Conservation (phyloP, 352 stramenopile genomes). For the Phytopythium boreale region DNA sequence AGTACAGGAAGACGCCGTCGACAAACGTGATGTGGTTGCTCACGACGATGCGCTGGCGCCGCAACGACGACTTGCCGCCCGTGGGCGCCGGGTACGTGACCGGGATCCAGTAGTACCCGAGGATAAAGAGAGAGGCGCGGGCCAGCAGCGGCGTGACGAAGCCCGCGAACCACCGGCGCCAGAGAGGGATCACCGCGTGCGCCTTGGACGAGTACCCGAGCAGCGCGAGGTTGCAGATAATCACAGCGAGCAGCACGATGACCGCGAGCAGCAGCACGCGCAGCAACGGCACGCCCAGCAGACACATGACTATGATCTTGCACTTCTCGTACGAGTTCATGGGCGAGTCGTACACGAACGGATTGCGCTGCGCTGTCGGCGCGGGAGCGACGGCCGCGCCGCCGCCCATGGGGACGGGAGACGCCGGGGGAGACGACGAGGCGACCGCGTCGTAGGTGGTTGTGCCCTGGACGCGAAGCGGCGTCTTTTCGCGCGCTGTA, state of each 20-base stretch:
- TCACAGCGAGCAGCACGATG: slow-evolving; percentile 25
- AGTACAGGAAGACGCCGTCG: slow-evolving; percentile 60
- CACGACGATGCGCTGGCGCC: slow-evolving; percentile 42
- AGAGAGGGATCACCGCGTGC: slow-evolving; percentile 28
- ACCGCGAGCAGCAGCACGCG: slow-evolving; percentile 42
- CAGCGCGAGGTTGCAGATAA: slow-evolving; percentile 47
- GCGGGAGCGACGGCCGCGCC: neutral
- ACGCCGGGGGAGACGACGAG: neutral
- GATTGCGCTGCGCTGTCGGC: slow-evolving; percentile 27
- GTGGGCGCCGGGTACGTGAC: slow-evolving; percentile 28
- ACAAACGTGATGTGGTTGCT: slow-evolving; percentile 75
- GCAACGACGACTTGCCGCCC: neutral
- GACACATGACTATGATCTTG: slow-evolving; percentile 57
- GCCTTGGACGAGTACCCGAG: slow-evolving; percentile 42
- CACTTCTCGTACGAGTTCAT: slow-evolving; percentile 52
- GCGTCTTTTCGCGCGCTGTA: neutral
- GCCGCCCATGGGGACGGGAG: neutral
- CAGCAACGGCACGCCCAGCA: slow-evolving; percentile 53
- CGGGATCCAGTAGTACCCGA: slow-evolving; percentile 69
- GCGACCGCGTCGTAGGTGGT: neutral
- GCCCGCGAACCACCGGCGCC: slow-evolving; percentile 36
- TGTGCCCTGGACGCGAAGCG: neutral
- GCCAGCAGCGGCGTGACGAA: slow-evolving; percentile 36
- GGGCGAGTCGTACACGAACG: slow-evolving; percentile 57
- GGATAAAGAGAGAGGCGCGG: slow-evolving; percentile 47